A percentile compares a stretch with the other conserved stretches of the same genome.
phyloP scores from a whole-genome alignment of 345 rosid genomes.

The Pseudoturritis turrita region DNA sequence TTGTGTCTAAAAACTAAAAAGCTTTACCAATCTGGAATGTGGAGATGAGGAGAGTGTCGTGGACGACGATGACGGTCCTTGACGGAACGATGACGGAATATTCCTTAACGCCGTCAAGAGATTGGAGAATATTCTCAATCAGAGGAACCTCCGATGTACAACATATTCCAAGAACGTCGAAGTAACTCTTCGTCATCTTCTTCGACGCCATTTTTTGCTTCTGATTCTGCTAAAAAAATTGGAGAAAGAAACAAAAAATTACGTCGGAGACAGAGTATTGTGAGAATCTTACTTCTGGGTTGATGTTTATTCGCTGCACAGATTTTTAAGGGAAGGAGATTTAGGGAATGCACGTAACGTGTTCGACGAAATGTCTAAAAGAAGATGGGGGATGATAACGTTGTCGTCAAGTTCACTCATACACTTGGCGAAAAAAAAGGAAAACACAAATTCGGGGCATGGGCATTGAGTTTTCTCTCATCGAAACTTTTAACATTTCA shows the following conservation, averaged over 20 bases:
- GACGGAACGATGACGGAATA: slow-evolving; percentile 68
- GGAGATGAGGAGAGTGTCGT: slow-evolving; percentile 60
- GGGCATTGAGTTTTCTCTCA: background rate
- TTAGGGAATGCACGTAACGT: slow-evolving; percentile 22
- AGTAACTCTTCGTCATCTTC: slow-evolving; percentile 65
- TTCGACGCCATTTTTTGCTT: slow-evolving; percentile 13
- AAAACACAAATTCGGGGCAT: background rate
- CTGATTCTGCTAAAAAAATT: background rate
- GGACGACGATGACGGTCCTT: slow-evolving; percentile 84
- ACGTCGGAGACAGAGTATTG: background rate
- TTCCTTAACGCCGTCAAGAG: slow-evolving; percentile 65
- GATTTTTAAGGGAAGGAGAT: background rate
- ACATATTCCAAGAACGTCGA: slow-evolving; percentile 81
- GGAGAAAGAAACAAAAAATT: background rate
- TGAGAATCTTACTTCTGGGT: background rate
- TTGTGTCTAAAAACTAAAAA: background rate
- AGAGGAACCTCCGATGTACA: slow-evolving; percentile 87
- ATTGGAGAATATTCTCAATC: slow-evolving; percentile 56
- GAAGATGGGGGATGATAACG: background rate
- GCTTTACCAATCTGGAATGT: slow-evolving; percentile 70
- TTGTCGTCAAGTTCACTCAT: slow-evolving; percentile 20
- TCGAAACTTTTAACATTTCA: background rate
- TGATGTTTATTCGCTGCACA: background rate
- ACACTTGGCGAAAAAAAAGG: slow-evolving; percentile 14
- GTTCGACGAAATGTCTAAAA: background rate